Evolutionary conservation across 192 early-diverging fungal species (phyloP), one percentile per base, ranked within the genome.

Genomic region (Umbelopsis ramanniana): DNA sequence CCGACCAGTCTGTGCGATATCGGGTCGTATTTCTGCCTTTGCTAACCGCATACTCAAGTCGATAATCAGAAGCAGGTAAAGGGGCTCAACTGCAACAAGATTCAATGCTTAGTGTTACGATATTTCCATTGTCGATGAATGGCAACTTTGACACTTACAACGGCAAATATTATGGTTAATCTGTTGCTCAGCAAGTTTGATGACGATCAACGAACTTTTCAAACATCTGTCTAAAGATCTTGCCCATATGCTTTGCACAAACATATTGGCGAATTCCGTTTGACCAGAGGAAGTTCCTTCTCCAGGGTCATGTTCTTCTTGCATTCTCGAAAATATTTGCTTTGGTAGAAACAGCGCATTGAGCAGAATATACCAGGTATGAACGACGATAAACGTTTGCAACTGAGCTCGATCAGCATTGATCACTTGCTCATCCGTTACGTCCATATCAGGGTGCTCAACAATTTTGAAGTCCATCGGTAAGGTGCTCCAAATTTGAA

Each of bases 311-410:
- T 29, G 29, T 29, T 29, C 29, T 29, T 29, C 29, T 29, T 29
- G 29, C 29, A 29, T 3, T 19, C 11, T 63, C 5, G 26, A 35
- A 19, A 63, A 63, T 12, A 63, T 5, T 29, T 63, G 10, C 17
- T 35, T 29, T 19, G 57, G 57, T 17, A 63, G 29, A 37, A 63
- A 63, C 33, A 63, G n/a, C 17, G 57, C 23, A 33, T 63, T 63
- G 52, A 57, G 12, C 17, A 72, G 21, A 46, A 46, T 46, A 50
- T 26, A 72, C 22, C 29, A 60, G 8, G 23, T 35, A 57, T 72
- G 74, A 12, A 55, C 72, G 67, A 77, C 48, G 67, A 77, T 72
- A 55, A 70, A 67, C 14, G 70, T 69, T 67, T 77, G 71, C 66
- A 54, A 26, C 19, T 63, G 57, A 11, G 33, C 57, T 63, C 57